Evolutionary conservation across 2,329 filamentous ascomycete species (phyloP), one percentile per base, ranked within the genome.

Genomic region (Stachybotrys chartarum): DNA sequence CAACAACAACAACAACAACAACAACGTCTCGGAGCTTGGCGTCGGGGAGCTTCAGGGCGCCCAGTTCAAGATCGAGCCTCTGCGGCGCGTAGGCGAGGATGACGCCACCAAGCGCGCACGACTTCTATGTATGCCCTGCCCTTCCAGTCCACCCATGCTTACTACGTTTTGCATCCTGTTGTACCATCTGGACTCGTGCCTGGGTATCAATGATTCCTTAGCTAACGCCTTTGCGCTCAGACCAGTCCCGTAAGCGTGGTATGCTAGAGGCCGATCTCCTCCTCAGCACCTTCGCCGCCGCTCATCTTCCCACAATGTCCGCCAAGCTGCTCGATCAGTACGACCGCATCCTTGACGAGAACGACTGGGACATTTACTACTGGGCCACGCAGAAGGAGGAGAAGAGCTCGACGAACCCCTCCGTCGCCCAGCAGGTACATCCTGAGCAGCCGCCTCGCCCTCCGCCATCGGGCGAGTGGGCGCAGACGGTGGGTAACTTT

Each of bases 281-380:
- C 60, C 88, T 97, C 62, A 96, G 91, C 57, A 99, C 94, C 61
- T 99, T 99, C 70, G 94, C 94, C 60, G 84, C 93, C 62, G 77
- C 79, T 54, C 81, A 95, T 72, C 85, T 99, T 24, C 77, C 79
- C 48, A 76, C 75, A 58, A 96, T 99, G 90, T 83, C 82, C 1
- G 72, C 77, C 6, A 72, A 78, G 52, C 88, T 95, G 68, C 85
- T 97, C 63, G 74, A 82, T 64, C 84, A 96, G 72, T 97, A 94
- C 77, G 93, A 97, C 71, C 77, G 81, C 31, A 95, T 99, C 78
- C 85, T 99, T 55, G 94, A 99, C 73, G 94, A 99, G 76, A 99
- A 99, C 73, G 94, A 99, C 77, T 99, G 94, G 94, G 94, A 99
- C 71, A 97, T 99, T 59, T 99, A 99, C 80, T 99, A 99, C 80